Base-by-base conservation (phyloP, 2,329 filamentous ascomycete genomes). In the Magnaporthales sp. region DNA sequence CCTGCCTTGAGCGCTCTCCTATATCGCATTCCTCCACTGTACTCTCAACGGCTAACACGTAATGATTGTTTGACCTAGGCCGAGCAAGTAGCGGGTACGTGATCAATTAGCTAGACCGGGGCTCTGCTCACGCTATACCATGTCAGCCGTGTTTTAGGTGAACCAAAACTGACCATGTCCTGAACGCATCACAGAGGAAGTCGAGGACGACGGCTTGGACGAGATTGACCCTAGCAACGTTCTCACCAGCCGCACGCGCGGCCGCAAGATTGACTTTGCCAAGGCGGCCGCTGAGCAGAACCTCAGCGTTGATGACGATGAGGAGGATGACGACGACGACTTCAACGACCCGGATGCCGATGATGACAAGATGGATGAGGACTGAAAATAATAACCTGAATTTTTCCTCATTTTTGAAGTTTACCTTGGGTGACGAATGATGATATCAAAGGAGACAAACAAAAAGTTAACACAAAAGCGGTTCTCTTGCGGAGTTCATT, bases 151-250 rank as follows among this genome's bases (percentile, higher is more conserved):
- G 15, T n/a, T 2, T 26, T n/a, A 15, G n/a, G 24, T 58, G 54
- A 58, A 58, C 24, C 65, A 24, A 38, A 68, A 68, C 74, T 77
- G 72, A 77, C 71, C 67, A 70, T 67, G 61, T 67, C 10, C 26
- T 26, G 13, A 15, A 24, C 13, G 4, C 70, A 67, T 70, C 32
- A 62, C 77, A 80, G 84, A 81, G 67, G 89, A 90, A 72, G 91
- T 91, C 66, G 90, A 91, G 61, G 92, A 93, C 66, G 85, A 92
- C 74, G 90, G 91, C 78, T 86, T 97, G 84, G 91, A 96, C 76
- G 93, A 94, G 80, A 97, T 99, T 77, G 92, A 96, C 76, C 82
- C 86, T 67, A 86, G 86, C 77, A 98, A 98, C 85, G 96, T 98
- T 77, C 88, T 98, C 75, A 89, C 89, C 70, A 87, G 89, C 73